Base-by-base conservation (phyloP, 768 basidiomycete species). In the Boletus edulis region DNA sequence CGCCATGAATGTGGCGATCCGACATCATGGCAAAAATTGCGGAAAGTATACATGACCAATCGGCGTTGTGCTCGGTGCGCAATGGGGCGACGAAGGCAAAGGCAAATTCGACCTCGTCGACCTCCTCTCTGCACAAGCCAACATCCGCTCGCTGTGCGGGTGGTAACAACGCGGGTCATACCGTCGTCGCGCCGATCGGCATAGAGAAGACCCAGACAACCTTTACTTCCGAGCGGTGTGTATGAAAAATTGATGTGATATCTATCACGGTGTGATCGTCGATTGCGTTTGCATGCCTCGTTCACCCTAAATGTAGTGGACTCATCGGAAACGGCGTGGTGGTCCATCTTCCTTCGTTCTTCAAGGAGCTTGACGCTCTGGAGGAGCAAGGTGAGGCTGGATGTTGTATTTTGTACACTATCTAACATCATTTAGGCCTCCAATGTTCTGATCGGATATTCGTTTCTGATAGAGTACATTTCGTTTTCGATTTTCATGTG, bases 161-260 rank as follows among this genome's bases (percentile, higher is more conserved):
- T 13, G 97, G 97, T 13, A 98, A 98, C 77, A 99, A 99, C 69
- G 97, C 97, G 20, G 97, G 97, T 3, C 97, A 99, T 75, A 98
- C 97, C 22, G 97, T 99, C 71, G 88, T 99, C 59, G 91, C 85
- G 5, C 86, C 87, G 7, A 71, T 82, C 24, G 81, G 83, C 11
- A 80, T 85, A 44, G 82, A 91, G 56, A 81, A 82, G 42, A 76
- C 55, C 83, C 3, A 84, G 73, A 94, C 82, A 60, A 94, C 86
- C 2, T 98, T 76, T 98, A 15, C 77, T 98, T 27, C 96, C 96
- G 1, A 91, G 89, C 63, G 97, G 96, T 13, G 7, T 13, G 44
- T 35, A 11, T 5, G 4, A 11, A 31, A 41, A 31, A 52, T 17
- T 24, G 51, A 41, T 35, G 4, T 24, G 24, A 24, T 49, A 17